Evolutionary conservation across 345 rosid species (phyloP).

Genomic region (Sonneratia caseolaris): DNA sequence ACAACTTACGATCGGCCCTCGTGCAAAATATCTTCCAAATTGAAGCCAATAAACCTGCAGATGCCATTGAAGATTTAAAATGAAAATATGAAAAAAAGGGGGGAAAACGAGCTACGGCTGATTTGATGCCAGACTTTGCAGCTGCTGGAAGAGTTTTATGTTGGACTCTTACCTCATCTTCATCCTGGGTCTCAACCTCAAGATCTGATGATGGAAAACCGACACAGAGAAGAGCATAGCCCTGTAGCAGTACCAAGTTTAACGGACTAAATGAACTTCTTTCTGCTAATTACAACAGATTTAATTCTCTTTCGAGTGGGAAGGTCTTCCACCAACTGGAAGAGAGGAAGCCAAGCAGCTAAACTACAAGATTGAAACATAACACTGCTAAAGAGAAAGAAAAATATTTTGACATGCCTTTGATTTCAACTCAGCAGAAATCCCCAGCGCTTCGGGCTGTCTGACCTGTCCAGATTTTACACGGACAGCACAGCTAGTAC

Average conservation of each 20-base stretch:
- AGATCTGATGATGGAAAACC: constrained; percentile 81
- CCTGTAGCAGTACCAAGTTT: constrained; percentile 31
- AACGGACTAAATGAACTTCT: background rate
- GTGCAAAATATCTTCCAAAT: constrained; percentile 97
- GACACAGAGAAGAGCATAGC: constrained; percentile 91
- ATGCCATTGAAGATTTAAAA: background rate
- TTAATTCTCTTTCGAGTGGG: background rate
- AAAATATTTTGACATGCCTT: constrained; percentile 38
- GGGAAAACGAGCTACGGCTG: background rate
- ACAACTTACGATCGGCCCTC: constrained; percentile 85
- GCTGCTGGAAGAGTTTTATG: background rate
- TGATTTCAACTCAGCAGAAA: constrained; percentile 76
- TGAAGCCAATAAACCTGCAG: constrained; percentile 94
- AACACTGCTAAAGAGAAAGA: background rate
- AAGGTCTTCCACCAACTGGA: background rate
- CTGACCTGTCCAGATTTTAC: constrained; percentile 70
- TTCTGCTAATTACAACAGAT: background rate
- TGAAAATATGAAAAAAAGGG: background rate
- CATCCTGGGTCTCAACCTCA: constrained; percentile 92
- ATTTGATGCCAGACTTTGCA: background rate
- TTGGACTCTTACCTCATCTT: constrained; percentile 64
- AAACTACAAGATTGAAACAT: background rate
- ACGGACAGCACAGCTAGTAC: constrained; percentile 97
- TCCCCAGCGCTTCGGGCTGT: constrained; percentile 95
- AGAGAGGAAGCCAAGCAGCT: background rate